A percentile compares a stretch with the other conserved stretches of the same genome.
Conservation (phyloP, 768 basidiomycete species). For the Lactarius vividus region DNA sequence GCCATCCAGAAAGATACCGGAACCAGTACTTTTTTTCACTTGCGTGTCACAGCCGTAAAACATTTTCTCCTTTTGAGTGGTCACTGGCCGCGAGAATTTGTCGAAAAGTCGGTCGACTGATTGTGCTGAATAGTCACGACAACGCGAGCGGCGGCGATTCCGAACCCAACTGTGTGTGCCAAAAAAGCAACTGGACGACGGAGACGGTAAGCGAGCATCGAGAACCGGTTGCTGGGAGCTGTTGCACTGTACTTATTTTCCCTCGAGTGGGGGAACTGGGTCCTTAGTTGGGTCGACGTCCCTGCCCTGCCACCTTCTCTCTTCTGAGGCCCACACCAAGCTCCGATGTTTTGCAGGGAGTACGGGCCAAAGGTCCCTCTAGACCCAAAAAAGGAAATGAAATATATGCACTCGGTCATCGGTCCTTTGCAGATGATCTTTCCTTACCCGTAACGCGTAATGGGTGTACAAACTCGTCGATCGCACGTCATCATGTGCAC, state of each 20-base stretch:
- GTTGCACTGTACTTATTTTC: background rate
- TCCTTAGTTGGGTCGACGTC: background rate
- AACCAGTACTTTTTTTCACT: background rate
- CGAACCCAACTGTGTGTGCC: background rate
- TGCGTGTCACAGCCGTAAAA: background rate
- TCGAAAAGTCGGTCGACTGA: background rate
- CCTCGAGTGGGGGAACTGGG: background rate
- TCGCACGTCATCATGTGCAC: conserved; percentile 15
- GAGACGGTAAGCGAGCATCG: conserved; percentile 2
- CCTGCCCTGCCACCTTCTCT: background rate
- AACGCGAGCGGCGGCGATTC: background rate
- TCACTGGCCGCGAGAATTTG: background rate
- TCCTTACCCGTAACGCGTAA: background rate
- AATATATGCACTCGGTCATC: background rate
- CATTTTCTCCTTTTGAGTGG: background rate
- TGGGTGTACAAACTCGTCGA: conserved; percentile 2
- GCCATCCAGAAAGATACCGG: background rate
- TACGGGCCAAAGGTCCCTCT: background rate
- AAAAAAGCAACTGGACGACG: background rate
- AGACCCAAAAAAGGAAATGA: background rate
- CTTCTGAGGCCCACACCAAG: conserved; percentile 12
- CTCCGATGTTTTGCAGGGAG: conserved; percentile 3
- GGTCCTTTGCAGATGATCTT: conserved; percentile 3
- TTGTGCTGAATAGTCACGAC: background rate
- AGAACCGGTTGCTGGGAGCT: background rate